Evolutionary conservation across 1,284 basidiomycete genomes (phyloP).

Genomic region (Lentinus polychrous): DNA sequence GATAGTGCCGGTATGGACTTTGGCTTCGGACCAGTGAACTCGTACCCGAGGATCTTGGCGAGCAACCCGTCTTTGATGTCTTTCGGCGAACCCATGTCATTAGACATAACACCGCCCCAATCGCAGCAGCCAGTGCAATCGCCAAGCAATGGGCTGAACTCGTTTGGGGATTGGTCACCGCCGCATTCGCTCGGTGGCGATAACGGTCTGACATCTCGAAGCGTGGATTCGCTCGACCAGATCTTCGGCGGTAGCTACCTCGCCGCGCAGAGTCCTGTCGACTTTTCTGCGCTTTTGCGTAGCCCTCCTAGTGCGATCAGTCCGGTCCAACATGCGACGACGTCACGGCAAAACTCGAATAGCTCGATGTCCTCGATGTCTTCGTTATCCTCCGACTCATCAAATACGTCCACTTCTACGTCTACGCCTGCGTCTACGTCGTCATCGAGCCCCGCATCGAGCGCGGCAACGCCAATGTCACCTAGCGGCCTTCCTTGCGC

Average conservation of each 20-base stretch:
- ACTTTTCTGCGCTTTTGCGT: constrained; percentile 39
- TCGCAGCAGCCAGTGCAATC: constrained; percentile 5
- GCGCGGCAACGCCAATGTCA: constrained; percentile 8
- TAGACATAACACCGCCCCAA: constrained; percentile 14
- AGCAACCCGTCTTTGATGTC: constrained; percentile 76
- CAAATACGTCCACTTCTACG: constrained; percentile 7
- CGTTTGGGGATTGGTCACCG: constrained; percentile 25
- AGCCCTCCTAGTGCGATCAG: constrained; percentile 42
- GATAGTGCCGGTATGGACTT: constrained; percentile 53
- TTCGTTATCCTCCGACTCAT: constrained; percentile 15
- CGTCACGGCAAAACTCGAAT: constrained; percentile 4
- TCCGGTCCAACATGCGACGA: constrained; percentile 41
- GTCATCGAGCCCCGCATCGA: constrained; percentile 18
- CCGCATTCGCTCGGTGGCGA: constrained; percentile 9
- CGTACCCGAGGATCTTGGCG: constrained; percentile 66
- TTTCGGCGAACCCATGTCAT: constrained; percentile 54
- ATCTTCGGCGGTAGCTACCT: constrained; percentile 54
- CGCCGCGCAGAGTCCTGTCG: constrained; percentile 31
- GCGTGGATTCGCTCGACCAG: constrained; percentile 37
- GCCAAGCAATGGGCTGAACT: constrained; percentile 6
- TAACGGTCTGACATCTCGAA: constrained; percentile 4
- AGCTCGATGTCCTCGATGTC: neutral
- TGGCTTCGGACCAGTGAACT: constrained; percentile 43
- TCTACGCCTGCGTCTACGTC: constrained; percentile 14
- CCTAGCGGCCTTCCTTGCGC: constrained; percentile 15